These are phyloP conservation scores for Nematodospora valgi DNA, from an alignment of 805 yeast genomes.

Conservation along the genomic window DNA sequence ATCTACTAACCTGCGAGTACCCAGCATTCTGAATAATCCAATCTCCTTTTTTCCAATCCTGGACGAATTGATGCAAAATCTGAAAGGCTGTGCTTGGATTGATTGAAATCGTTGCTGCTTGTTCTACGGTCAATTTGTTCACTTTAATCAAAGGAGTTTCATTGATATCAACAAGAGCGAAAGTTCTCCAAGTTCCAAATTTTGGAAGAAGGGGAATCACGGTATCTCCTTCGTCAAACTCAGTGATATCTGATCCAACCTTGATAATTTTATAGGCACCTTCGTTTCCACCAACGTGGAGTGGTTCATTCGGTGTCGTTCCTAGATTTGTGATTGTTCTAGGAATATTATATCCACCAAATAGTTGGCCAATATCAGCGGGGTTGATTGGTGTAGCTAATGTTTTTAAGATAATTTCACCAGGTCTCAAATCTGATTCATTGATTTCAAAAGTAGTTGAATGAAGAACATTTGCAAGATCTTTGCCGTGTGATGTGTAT, in stretches of 20 bases:
- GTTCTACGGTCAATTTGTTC: conserved; percentile 32
- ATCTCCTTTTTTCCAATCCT: conserved; percentile 17
- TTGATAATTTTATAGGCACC: conserved; percentile 85
- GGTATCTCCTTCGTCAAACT: conserved; percentile 73
- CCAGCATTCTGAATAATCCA: conserved; percentile 35
- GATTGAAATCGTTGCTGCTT: conserved; percentile 84
- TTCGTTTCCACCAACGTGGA: conserved; percentile 91
- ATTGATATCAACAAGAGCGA: conserved; percentile 43
- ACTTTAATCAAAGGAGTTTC: conserved; percentile 32
- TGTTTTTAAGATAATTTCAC: conserved; percentile 58
- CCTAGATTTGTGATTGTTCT: conserved; percentile 55
- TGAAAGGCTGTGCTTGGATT: conserved; percentile 89
- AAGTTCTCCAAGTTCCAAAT: conserved; percentile 85
- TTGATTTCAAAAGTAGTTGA: conserved; percentile 22
- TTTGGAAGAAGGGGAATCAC: conserved; percentile 71
- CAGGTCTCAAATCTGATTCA: conserved; percentile 14
- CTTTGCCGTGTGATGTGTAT: conserved; percentile 18
- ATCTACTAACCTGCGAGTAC: conserved; percentile 30
- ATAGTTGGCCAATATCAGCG: conserved; percentile 80
- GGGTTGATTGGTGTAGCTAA: conserved; percentile 88
- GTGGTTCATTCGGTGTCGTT: conserved; percentile 43
- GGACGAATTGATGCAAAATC: conserved; percentile 63
- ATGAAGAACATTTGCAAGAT: conserved; percentile 16
- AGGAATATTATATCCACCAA: conserved; percentile 80
- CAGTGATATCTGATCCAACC: conserved; percentile 52